Evolutionary conservation across 202 grass and related monocot species (phyloP).

Genomic region (Schoenoplectus tabernaemontani): DNA sequence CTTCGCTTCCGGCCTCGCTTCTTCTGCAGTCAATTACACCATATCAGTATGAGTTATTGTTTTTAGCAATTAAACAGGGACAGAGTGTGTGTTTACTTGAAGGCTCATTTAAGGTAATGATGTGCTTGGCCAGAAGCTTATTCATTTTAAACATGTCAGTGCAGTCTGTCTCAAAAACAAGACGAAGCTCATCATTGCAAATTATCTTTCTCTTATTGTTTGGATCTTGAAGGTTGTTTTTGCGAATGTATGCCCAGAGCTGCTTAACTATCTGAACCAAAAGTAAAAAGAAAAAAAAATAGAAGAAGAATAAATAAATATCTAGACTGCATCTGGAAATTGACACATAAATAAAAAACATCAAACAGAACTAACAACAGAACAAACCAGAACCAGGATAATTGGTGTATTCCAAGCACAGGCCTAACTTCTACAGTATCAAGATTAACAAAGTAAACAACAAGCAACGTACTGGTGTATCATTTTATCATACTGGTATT

Average conservation of each 20-base stretch:
- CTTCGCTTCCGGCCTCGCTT: slow-evolving; percentile 44
- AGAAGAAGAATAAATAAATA: neutral
- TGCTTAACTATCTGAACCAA: slow-evolving; percentile 77
- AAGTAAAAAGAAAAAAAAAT: neutral
- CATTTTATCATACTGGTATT: neutral
- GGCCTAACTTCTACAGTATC: neutral
- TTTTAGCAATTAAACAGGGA: neutral
- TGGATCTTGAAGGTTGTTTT: slow-evolving; percentile 84
- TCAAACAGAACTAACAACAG: neutral
- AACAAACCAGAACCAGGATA: neutral
- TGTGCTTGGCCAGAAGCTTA: slow-evolving; percentile 85
- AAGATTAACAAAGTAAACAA: neutral
- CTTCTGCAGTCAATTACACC: slow-evolving; percentile 41
- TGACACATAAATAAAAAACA: neutral
- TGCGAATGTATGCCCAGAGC: slow-evolving; percentile 92
- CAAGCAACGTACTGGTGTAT: neutral
- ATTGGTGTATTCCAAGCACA: neutral
- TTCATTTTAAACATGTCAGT: slow-evolving; percentile 99
- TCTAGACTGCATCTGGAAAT: neutral
- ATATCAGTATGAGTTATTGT: neutral
- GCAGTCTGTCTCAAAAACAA: slow-evolving; percentile 87
- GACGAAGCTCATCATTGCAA: slow-evolving; percentile 75
- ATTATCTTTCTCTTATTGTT: slow-evolving; percentile 98
- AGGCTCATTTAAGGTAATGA: slow-evolving; percentile 49
- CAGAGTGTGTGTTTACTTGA: slow-evolving; percentile 36